phyloP scores from a whole-genome alignment of 2,329 filamentous ascomycete species.

The Phialocephala subalpina region DNA sequence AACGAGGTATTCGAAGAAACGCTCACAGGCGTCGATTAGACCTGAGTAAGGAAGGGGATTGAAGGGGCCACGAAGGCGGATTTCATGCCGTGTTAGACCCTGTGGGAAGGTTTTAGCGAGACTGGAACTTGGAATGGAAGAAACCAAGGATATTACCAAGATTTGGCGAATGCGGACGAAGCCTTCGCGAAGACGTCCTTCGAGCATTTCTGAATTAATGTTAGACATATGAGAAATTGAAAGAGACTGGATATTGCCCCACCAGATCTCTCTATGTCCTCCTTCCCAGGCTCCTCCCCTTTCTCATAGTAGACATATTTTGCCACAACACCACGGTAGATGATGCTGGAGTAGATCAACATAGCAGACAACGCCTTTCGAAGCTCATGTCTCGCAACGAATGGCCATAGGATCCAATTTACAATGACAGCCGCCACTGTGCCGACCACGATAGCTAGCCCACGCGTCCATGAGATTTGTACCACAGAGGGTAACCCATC shows the following conservation, averaged over 20 bases:
- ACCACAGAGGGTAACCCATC: conserved; percentile 45
- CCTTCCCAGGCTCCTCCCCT: conserved; percentile 57
- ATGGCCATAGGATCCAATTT: conserved; percentile 69
- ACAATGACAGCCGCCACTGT: conserved; percentile 61
- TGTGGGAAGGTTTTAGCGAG: conserved; percentile 18
- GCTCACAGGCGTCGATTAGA: conserved; percentile 62
- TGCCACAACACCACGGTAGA: conserved; percentile 61
- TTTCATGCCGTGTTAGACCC: conserved; percentile 65
- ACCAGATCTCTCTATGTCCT: conserved; percentile 58
- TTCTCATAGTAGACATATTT: conserved; percentile 67
- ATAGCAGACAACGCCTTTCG: conserved; percentile 62
- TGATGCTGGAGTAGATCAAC: conserved; percentile 64
- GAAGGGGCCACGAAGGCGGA: conserved; percentile 64
- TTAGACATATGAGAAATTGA: too few species aligned
- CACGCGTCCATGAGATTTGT: conserved; percentile 55
- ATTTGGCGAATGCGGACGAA: conserved; percentile 66
- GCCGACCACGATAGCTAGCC: conserved; percentile 60
- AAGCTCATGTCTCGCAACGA: conserved; percentile 66
- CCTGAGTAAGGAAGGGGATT: conserved; percentile 63
- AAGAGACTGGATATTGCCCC: not conserved
- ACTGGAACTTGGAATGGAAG: too few species aligned
- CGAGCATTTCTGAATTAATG: conserved; percentile 64
- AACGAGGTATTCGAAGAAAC: conserved; percentile 66
- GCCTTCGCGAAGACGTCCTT: conserved; percentile 66
- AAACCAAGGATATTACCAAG: conserved; percentile 42